A percentile compares a stretch with the other conserved stretches of the same genome.
Conservation (phyloP, 2,329 filamentous ascomycete species). For the Aureobasidium sp. region DNA sequence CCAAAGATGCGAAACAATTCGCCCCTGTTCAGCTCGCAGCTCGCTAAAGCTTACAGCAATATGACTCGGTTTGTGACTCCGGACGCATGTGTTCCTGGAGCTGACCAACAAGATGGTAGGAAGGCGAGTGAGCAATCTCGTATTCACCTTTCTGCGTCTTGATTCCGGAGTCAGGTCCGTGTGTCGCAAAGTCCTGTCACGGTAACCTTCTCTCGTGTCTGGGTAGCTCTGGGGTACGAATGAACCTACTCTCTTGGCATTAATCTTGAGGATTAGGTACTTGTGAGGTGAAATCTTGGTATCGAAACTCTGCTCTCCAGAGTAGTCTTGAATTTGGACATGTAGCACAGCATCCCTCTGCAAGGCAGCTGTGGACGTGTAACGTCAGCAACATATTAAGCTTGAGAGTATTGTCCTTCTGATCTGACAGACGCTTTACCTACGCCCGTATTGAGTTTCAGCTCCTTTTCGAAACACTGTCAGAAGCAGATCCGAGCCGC, state of each 20-base stretch:
- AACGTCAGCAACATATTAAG: slow-evolving; percentile 9
- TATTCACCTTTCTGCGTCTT: not conserved
- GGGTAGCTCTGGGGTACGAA: not conserved
- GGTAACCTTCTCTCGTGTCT: not conserved
- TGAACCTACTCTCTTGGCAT: not conserved
- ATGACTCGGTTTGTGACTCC: not conserved
- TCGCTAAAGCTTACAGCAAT: not conserved
- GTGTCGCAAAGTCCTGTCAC: not conserved
- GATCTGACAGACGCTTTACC: slow-evolving; percentile 13
- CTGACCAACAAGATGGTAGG: not conserved
- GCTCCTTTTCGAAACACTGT: not conserved
- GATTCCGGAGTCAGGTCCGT: not conserved
- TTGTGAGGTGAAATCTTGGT: not conserved
- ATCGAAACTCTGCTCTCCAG: not conserved
- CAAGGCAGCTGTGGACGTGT: not conserved
- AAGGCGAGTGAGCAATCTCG: not conserved
- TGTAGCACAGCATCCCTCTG: not conserved
- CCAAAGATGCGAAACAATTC: not conserved
- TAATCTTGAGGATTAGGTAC: not conserved
- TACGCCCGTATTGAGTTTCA: slow-evolving; percentile 2
- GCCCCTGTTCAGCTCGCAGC: not conserved
- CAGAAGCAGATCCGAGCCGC: not conserved
- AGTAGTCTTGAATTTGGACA: not conserved
- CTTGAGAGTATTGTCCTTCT: not conserved
- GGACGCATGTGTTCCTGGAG: not conserved